Evolutionary conservation across 139 green algal genomes (phyloP), one percentile per base, ranked within the genome.

Genomic region (Eudorina sp.): DNA sequence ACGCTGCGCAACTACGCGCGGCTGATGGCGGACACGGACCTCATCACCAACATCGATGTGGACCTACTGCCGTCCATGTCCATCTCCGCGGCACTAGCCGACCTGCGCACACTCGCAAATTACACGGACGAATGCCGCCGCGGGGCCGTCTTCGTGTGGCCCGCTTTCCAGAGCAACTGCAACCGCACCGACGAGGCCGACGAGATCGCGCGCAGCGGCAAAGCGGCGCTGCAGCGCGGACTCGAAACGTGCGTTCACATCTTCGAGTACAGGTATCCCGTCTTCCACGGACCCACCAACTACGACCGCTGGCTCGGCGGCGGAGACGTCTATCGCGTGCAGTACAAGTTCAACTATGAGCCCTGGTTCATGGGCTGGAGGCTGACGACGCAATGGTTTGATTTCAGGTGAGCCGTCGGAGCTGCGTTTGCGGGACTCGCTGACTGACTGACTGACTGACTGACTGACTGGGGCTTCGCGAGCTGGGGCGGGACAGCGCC

Each of bases 31-130:
- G 90, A 93, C 55, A 91, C 90, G 0, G 86, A 89, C 21, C 77
- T 93, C 7, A 89, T 93, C 16, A 81, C 90, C 19, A 93, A 93
- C 83, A 93, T 93, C 18, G 90, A 93, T 48, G 90, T 93, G 45
- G 90, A 93, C 69, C 90, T 93, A 87, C 62, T 93, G 8, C 90
- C 90, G 3, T 90, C 80, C 16, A n/a, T 53, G 23, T 58, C 58
- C 46, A 58, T 84, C 34, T 85, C 75, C 0, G 45, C 70, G 0
- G 85, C 58, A 0, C 55, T 77, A 11, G 45, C 55, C 9, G 25
- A 51, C 41, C 21, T n/a, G 5, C 23, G 21, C 3, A 31, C 13
- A 4, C 60, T 55, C 0, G 36, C 55, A 0, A 53, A 34, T 13
- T 83, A 89, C 73, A 48, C 66, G 34, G 38, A 25, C 13, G 18